phyloP scores from a whole-genome alignment of 2,329 filamentous ascomycete species.

The Chrysoporthe cubensis region DNA sequence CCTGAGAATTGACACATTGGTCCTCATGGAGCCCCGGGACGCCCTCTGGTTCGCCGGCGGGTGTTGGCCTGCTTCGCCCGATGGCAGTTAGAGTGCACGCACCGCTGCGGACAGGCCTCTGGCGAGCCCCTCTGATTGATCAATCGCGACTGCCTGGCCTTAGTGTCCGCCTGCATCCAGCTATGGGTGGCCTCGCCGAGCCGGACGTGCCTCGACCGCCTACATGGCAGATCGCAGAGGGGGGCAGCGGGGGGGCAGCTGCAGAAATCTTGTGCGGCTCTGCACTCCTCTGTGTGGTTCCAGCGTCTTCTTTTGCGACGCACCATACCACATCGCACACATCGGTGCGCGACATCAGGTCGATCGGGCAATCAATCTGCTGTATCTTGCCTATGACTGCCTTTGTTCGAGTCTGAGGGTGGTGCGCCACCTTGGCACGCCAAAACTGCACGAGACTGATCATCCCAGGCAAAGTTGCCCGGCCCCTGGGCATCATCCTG shows the following conservation, averaged over 20 bases:
- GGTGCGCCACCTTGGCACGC: conserved; percentile 21
- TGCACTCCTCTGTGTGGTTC: conserved; percentile 16
- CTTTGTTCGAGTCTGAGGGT: conserved; percentile 20
- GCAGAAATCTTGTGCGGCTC: conserved; percentile 22
- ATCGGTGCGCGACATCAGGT: conserved; percentile 15
- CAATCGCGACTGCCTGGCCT: conserved; percentile 22
- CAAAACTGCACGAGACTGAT: conserved; percentile 22
- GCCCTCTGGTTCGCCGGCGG: conserved; percentile 22
- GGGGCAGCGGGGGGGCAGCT: background rate
- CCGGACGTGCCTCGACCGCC: background rate
- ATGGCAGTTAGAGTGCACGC: background rate
- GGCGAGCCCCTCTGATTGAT: conserved; percentile 27
- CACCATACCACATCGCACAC: background rate
- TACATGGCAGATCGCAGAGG: background rate
- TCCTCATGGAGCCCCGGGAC: conserved; percentile 15
- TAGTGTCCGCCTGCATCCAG: conserved; percentile 16
- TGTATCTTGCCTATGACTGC: conserved; percentile 11
- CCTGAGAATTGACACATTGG: conserved; percentile 19
- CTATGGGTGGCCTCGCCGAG: conserved; percentile 10
- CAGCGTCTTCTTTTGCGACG: conserved; percentile 6
- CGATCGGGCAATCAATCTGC: conserved; percentile 15
- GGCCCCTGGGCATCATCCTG: conserved; percentile 11
- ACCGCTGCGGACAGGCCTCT: conserved; percentile 15
- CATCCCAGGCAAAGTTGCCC: conserved; percentile 20
- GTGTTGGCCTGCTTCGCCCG: conserved; percentile 10